Evolutionary conservation across 345 rosid species (phyloP).

Genomic region (Eucalyptus grandis): DNA sequence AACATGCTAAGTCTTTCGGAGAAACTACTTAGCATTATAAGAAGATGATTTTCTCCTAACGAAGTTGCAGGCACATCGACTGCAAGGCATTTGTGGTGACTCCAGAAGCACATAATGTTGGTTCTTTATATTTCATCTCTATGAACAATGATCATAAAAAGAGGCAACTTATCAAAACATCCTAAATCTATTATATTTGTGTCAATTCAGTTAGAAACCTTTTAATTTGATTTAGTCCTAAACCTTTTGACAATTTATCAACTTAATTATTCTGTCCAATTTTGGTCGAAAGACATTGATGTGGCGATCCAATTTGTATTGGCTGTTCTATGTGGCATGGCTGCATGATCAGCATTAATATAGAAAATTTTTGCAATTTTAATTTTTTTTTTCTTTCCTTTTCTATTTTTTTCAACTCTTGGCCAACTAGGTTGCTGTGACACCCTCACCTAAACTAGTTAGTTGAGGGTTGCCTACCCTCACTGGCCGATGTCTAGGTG

Average conservation of each 20-base stretch:
- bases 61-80: not conserved
- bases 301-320: rapidly evolving
- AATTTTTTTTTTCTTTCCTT: too few relatives aligned
- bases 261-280: not conserved
- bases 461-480: not conserved
- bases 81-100: not conserved
- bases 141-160: not conserved
- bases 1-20: not conserved
- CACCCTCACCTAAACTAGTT: not conserved
- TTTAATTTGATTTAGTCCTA: not conserved
- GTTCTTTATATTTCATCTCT: not conserved
- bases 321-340: rapidly evolving
- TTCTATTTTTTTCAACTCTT: not conserved
- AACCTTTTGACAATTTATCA: rapidly evolving
- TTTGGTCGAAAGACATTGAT: rapidly evolving
- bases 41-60: not conserved
- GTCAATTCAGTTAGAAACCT: rapidly evolving
- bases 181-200: not conserved
- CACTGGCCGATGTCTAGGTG: not conserved
- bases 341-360: rapidly evolving
- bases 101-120: not conserved
- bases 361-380: not conserved
- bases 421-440: rapidly evolving
- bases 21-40: not conserved
- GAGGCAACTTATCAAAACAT: not conserved